Evolutionary conservation across 192 early-diverging fungal genomes (phyloP).

Genomic region (Podochytrium sp.): DNA sequence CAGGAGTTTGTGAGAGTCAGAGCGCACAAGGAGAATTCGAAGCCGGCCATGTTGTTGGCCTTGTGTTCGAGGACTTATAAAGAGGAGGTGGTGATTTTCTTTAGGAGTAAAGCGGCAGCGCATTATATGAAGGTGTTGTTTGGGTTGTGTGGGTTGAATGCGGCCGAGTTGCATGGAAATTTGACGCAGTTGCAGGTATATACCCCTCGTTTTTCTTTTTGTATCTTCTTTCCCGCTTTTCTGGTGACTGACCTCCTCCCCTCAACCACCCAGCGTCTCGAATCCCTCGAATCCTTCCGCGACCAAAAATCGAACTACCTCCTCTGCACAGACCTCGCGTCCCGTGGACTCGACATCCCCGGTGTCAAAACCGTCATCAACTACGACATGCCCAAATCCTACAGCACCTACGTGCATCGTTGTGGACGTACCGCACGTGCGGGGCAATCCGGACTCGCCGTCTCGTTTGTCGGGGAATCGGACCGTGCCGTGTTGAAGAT

Average conservation of each 20-base stretch:
- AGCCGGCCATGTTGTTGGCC: conserved; percentile 83
- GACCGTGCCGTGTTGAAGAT: conserved; percentile 92
- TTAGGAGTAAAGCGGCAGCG: conserved; percentile 90
- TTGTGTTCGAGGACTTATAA: conserved; percentile 85
- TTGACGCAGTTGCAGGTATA: conserved; percentile 79
- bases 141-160: conserved; percentile 81
- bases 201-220: not conserved
- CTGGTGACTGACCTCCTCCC: not conserved
- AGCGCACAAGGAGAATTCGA: conserved; percentile 79
- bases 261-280: conserved; percentile 61
- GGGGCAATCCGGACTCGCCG: conserved; percentile 80
- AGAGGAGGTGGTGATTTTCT: conserved; percentile 85
- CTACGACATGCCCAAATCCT: conserved; percentile 95
- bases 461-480: conserved; percentile 89
- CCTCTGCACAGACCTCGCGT: conserved; percentile 95
- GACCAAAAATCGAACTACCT: conserved; percentile 85
- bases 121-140: conserved; percentile 99
- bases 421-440: conserved; percentile 96
- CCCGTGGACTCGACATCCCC: conserved; percentile 95
- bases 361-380: conserved; percentile 98
- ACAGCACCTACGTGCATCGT: conserved; percentile 92
- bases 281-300: conserved; percentile 88
- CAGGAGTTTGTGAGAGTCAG: conserved; percentile 98
- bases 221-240: not conserved
- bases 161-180: conserved; percentile 95